phyloP scores from a whole-genome alignment of 352 stramenopile genomes.

The Phytophthora hibernalis region DNA sequence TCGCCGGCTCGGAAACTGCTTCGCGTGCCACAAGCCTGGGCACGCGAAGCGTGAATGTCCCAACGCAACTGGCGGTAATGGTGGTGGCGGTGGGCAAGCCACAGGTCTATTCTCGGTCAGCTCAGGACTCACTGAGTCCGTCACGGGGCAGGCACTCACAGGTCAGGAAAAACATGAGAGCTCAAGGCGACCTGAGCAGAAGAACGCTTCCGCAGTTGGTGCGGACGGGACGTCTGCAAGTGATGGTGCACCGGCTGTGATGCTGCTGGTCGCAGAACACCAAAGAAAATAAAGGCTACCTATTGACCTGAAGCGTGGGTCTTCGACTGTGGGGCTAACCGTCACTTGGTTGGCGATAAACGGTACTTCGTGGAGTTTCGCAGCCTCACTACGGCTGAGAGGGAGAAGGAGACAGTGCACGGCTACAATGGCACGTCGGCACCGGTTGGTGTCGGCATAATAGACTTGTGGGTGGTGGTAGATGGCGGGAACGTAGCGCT shows the following conservation, averaged over 20 bases:
- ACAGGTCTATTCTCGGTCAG: not conserved
- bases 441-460: not conserved
- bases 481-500: not conserved
- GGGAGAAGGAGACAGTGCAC: constrained; percentile 2
- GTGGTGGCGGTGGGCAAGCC: not conserved
- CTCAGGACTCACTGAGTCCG: constrained; percentile 3
- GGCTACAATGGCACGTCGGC: not conserved
- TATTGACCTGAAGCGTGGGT: constrained; percentile 10
- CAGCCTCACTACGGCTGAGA: not conserved
- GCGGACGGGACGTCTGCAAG: too few species aligned
- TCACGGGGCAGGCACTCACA: not conserved
- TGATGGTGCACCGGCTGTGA: too few species aligned
- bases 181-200: not conserved
- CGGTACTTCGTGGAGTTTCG: constrained; percentile 12
- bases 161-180: not conserved
- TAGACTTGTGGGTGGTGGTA: constrained; percentile 6
- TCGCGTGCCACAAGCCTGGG: constrained; percentile 9
- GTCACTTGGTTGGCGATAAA: constrained; percentile 4
- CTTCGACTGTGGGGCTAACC: constrained; percentile 4
- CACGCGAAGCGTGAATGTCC: constrained; percentile 7
- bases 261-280: too few species aligned
- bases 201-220: not conserved
- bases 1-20: constrained; percentile 1
- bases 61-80: not conserved
- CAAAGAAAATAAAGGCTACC: not conserved